phyloP scores from a whole-genome alignment of 306 rosid genomes.

The Betula pendula region DNA sequence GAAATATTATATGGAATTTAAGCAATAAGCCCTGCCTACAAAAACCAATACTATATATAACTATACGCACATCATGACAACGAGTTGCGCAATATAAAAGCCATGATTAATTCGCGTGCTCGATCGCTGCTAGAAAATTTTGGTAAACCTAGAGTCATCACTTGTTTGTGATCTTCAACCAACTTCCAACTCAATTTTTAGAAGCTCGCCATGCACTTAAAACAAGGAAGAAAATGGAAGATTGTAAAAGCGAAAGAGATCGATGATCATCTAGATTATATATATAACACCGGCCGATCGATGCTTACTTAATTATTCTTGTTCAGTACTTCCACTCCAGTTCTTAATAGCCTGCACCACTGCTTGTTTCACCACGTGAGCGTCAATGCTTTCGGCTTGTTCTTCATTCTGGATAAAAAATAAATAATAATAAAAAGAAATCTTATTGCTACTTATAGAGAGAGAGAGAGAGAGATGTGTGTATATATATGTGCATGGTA shows the following conservation, averaged over 20 bases:
- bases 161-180: background rate
- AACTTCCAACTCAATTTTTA: background rate
- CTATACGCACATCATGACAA: background rate
- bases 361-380: slow-evolving; percentile 48
- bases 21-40: slow-evolving; percentile 2
- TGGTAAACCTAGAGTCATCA: background rate
- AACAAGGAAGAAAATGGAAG: background rate
- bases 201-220: background rate
- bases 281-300: background rate
- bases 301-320: slow-evolving; percentile 31
- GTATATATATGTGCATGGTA: background rate
- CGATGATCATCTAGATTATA: background rate
- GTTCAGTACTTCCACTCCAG: slow-evolving; percentile 47
- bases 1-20: background rate
- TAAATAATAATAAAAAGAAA: background rate
- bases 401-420: slow-evolving; percentile 41
- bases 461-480: no score
- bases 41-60: background rate
- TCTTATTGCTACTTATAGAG: background rate
- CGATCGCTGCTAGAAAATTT: background rate
- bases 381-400: slow-evolving; percentile 43
- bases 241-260: background rate
- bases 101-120: no score
- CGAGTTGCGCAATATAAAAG: background rate
- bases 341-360: slow-evolving; percentile 50